A percentile compares a stretch with the other conserved stretches of the same genome.
These are phyloP conservation scores for Neonectria sp. DNA, from an alignment of 2,329 filamentous ascomycete species.

Conservation along the genomic window DNA sequence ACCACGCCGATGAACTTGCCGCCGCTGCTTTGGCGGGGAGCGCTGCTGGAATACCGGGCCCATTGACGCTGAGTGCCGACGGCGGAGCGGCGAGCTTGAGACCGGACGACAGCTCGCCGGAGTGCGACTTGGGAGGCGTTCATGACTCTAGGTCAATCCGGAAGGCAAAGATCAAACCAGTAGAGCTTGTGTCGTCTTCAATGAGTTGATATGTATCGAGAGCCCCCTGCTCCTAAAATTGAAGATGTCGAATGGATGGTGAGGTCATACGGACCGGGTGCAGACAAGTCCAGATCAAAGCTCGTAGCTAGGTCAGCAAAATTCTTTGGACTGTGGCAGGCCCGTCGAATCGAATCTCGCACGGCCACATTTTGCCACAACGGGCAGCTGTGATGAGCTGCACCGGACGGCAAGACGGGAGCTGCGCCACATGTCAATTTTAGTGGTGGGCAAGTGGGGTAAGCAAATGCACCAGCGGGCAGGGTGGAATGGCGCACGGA, in stretches of 20 bases:
- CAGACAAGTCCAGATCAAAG: background rate
- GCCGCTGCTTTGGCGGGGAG: constrained; percentile 36
- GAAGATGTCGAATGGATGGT: constrained; percentile 38
- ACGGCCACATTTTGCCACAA: constrained; percentile 22
- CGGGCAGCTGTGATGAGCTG: background rate
- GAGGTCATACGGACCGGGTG: constrained; percentile 45
- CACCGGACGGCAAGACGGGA: constrained; percentile 1
- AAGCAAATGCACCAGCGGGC: constrained; percentile 31
- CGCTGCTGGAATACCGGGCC: constrained; percentile 48
- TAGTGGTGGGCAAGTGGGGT: constrained; percentile 26
- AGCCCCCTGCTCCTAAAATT: constrained; percentile 17
- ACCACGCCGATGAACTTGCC: constrained; percentile 51
- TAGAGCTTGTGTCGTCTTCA: background rate
- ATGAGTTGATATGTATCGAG: background rate
- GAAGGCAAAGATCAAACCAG: background rate
- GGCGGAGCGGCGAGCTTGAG: constrained; percentile 40
- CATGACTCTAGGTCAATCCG: constrained; percentile 42
- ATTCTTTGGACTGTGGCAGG: constrained; percentile 45
- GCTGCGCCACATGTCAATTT: constrained; percentile 29
- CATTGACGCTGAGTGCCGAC: constrained; percentile 48
- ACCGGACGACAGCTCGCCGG: constrained; percentile 47
- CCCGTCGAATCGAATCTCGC: constrained; percentile 9
- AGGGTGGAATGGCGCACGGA: constrained; percentile 31
- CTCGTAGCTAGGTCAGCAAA: constrained; percentile 45
- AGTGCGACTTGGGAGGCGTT: constrained; percentile 50